Percentiles rank a stretch among this genome's conserved stretches.
Conservation (phyloP, 768 basidiomycete species). For the Antrodiella citrinella region DNA sequence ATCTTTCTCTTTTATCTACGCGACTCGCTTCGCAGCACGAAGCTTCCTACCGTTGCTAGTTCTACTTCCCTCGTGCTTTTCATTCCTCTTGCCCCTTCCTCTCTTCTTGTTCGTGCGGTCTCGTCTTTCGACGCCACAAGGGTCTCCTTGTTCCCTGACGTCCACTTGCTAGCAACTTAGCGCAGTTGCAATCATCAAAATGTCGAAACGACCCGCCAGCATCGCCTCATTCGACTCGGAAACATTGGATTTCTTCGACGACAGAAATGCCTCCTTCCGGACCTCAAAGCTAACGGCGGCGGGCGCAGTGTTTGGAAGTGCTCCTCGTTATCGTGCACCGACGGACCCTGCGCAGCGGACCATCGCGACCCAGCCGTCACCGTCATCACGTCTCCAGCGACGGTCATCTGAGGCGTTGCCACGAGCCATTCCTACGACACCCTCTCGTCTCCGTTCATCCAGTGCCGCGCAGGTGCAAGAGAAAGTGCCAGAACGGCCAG, state of each 20-base stretch:
- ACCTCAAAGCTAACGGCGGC: constrained; percentile 11
- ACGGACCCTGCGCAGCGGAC: constrained; percentile 11
- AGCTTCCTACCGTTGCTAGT: too few species aligned
- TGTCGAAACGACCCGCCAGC: background rate
- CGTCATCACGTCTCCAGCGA: constrained; percentile 5
- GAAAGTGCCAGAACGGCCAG: constrained; percentile 10
- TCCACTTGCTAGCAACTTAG: too few species aligned
- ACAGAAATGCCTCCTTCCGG: constrained; percentile 9
- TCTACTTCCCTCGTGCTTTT: too few species aligned
- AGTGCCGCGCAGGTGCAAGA: background rate
- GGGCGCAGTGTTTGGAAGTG: constrained; percentile 17
- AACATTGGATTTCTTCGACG: constrained; percentile 9
- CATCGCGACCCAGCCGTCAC: constrained; percentile 5
- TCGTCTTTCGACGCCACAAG: too few species aligned
- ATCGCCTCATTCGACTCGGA: background rate
- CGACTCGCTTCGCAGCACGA: too few species aligned
- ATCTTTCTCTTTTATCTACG: too few species aligned
- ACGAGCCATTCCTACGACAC: background rate
- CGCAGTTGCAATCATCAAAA: too few species aligned
- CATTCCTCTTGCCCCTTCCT: too few species aligned
- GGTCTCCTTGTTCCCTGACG: too few species aligned
- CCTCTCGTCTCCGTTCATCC: background rate
- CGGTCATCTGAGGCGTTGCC: constrained; percentile 2
- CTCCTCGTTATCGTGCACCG: constrained; percentile 10
- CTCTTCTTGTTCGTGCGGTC: too few species aligned